Evolutionary conservation across 2,329 filamentous ascomycete genomes (phyloP).

Genomic region (Phyllosticta citribraziliensis): DNA sequence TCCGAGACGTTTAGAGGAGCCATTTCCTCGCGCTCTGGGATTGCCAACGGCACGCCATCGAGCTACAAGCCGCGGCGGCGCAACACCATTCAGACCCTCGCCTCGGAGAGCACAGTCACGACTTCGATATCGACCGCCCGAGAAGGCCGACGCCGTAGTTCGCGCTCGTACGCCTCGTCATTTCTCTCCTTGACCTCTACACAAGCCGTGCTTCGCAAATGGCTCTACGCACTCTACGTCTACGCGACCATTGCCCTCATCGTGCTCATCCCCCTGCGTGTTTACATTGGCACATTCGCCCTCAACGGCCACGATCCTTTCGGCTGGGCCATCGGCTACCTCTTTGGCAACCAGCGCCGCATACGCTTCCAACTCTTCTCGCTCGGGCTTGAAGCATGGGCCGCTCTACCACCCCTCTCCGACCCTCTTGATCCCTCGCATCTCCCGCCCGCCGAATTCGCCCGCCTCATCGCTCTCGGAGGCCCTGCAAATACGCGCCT

Average conservation of each 20-base stretch:
- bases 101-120: not conserved
- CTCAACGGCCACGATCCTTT: conserved; percentile 69
- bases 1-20: not conserved
- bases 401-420: conserved; percentile 52
- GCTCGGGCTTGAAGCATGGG: conserved; percentile 63
- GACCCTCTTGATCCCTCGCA: conserved; percentile 14
- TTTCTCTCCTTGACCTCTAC: conserved; percentile 72
- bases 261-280: conserved; percentile 61
- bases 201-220: conserved; percentile 69
- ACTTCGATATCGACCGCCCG: not conserved
- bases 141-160: conserved; percentile 15
- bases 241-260: conserved; percentile 58
- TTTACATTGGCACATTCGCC: conserved; percentile 57
- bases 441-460: conserved; percentile 42
- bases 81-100: conserved; percentile 23
- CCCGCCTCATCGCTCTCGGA: conserved; percentile 51
- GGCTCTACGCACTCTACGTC: conserved; percentile 71
- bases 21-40: not conserved
- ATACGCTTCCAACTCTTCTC: conserved; percentile 64
- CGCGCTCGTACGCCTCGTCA: conserved; percentile 39
- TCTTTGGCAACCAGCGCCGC: conserved; percentile 66
- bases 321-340: conserved; percentile 84
- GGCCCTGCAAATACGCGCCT: conserved; percentile 78
- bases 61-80: conserved; percentile 14
- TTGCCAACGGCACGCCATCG: not conserved